Percentiles rank a stretch among this genome's conserved stretches.
Evolutionary conservation across 805 yeast species (phyloP).

Genomic region (Candida incommunis): DNA sequence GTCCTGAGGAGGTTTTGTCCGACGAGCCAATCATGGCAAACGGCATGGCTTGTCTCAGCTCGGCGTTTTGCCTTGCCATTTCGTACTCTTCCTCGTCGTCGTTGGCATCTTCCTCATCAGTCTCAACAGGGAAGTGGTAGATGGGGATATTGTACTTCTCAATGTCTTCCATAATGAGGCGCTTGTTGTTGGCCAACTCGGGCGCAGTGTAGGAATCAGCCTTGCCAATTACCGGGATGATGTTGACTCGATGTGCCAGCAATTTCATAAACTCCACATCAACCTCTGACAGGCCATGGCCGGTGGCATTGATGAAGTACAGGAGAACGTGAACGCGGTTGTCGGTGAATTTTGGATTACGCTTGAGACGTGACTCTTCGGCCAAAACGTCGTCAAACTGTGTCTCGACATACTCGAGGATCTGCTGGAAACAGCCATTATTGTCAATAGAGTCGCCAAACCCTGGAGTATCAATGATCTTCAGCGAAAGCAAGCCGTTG

Average conservation of each 20-base stretch:
- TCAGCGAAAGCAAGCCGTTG: conserved; percentile 23
- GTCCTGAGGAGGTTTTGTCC: conserved; percentile 12
- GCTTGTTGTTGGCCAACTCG: conserved; percentile 63
- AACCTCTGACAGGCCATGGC: conserved; percentile 44
- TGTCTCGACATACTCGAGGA: conserved; percentile 47
- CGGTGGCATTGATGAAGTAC: conserved; percentile 57
- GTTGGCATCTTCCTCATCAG: conserved; percentile 29
- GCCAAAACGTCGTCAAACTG: conserved; percentile 61
- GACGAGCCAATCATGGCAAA: conserved; percentile 45
- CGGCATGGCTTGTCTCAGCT: conserved; percentile 48
- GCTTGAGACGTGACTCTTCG: conserved; percentile 60
- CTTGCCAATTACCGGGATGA: conserved; percentile 77
- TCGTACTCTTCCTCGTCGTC: conserved; percentile 51
- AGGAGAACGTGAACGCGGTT: conserved; percentile 65
- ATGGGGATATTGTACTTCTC: conserved; percentile 55
- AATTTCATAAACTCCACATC: conserved; percentile 70
- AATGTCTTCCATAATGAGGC: conserved; percentile 62
- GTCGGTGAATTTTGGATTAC: conserved; percentile 60
- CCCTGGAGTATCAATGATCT: conserved; percentile 60
- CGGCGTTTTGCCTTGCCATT: conserved; percentile 25
- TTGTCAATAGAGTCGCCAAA: conserved; percentile 67
- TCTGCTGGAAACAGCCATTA: conserved; percentile 31
- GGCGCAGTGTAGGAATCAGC: conserved; percentile 72
- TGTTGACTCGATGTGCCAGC: conserved; percentile 66
- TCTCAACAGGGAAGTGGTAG: conserved; percentile 57